These are phyloP conservation scores for Hibiscus trionum DNA, from an alignment of 345 rosid genomes.

Conservation along the genomic window DNA sequence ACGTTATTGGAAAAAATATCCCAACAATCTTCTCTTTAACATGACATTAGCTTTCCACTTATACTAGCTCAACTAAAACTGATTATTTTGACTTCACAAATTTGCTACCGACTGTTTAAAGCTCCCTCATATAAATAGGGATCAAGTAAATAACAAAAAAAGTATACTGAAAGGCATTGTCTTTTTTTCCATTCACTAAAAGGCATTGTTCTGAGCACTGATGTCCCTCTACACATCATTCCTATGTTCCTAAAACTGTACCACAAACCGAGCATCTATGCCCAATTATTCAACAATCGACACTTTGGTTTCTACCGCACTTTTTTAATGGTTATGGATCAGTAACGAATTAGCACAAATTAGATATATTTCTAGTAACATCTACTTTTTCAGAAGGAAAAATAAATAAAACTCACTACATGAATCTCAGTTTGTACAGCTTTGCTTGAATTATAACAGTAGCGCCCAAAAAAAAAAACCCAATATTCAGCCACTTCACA, in stretches of 20 bases:
- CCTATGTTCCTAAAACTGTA: not conserved
- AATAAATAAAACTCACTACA: not conserved
- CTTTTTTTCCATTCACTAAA: not conserved
- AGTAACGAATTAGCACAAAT: not conserved
- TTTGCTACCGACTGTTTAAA: not conserved
- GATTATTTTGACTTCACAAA: not conserved
- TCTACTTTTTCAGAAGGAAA: not conserved
- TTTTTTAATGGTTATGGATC: not conserved
- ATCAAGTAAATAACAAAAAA: not conserved
- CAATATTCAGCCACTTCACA: not conserved
- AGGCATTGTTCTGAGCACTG: not conserved
- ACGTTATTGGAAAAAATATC: not conserved
- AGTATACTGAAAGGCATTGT: not conserved
- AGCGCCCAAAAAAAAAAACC: not conserved
- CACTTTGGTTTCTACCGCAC: not conserved
- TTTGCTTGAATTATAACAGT: not conserved
- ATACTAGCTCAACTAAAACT: not conserved
- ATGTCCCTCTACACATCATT: not conserved
- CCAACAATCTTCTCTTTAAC: not conserved
- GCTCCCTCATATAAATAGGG: not conserved
- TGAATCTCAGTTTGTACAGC: not conserved
- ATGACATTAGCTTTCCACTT: not conserved
- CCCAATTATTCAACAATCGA: not conserved
- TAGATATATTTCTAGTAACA: not conserved
- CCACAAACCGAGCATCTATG: not conserved